These are phyloP conservation scores for Cornus florida DNA, from an alignment of 148 eudicot species.

Conservation along the genomic window DNA sequence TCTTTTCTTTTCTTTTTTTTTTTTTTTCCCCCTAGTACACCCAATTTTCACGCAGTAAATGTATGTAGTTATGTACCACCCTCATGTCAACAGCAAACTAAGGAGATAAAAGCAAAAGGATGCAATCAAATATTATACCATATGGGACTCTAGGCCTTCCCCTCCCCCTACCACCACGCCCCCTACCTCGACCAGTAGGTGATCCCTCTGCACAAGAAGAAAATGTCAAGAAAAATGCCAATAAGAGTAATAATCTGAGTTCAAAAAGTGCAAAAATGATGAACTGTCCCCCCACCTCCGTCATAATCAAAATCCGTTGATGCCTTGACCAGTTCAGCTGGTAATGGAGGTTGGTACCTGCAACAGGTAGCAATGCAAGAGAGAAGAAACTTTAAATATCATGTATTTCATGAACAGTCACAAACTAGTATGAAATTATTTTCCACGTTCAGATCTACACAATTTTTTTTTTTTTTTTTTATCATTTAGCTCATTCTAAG, in stretches of 20 bases:
- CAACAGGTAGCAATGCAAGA: constrained; percentile 7
- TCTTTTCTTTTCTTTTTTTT: too few relatives aligned
- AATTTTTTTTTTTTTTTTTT: not conserved
- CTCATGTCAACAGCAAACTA: not conserved
- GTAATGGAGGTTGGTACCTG: constrained; percentile 93
- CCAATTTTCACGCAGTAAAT: not conserved
- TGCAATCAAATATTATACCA: constrained; percentile 40
- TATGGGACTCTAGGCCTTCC: constrained; percentile 63
- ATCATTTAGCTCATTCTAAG: not conserved
- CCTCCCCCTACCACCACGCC: constrained; percentile 91
- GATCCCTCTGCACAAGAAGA: constrained; percentile 62
- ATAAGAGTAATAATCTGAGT: not conserved
- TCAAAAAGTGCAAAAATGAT: not conserved
- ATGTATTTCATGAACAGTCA: not conserved
- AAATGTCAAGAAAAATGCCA: constrained; percentile 17
- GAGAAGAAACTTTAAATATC: not conserved
- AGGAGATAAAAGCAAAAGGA: not conserved
- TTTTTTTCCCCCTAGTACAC: too few relatives aligned
- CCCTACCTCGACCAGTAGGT: constrained; percentile 77
- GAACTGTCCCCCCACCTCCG: constrained; percentile 49
- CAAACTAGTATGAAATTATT: not conserved
- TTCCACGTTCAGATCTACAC: not conserved
- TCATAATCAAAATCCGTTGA: constrained; percentile 63
- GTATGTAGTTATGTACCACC: not conserved
- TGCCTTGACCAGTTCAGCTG: constrained; percentile 87